Conservation (phyloP, 106 monocot species). For the Chionographis japonica region DNA sequence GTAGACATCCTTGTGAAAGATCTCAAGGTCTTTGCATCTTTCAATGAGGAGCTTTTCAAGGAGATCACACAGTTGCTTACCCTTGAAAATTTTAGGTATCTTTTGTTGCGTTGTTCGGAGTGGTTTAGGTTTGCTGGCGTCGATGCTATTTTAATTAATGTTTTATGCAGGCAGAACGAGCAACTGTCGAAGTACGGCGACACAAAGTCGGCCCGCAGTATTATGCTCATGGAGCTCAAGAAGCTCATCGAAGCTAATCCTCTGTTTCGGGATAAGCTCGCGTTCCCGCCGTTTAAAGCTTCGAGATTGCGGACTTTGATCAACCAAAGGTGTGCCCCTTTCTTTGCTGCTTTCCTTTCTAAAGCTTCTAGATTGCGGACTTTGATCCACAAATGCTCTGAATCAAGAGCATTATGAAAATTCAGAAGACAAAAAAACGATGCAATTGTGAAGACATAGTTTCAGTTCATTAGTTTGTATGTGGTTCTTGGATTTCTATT, state of each 20-base stretch:
- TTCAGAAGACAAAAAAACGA: too few relatives aligned
- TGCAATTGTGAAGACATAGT: too few relatives aligned
- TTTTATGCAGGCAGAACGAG: constrained; percentile 77
- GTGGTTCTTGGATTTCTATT: not conserved
- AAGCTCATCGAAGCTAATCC: constrained; percentile 93
- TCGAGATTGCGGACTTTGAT: constrained; percentile 89
- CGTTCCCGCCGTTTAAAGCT: constrained; percentile 84
- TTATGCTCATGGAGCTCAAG: constrained; percentile 87
- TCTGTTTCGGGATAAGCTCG: constrained; percentile 77
- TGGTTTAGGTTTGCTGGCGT: not conserved
- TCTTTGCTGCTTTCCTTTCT: too few relatives aligned
- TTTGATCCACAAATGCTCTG: too few relatives aligned
- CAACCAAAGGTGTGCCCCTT: constrained; percentile 70
- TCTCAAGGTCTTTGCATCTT: constrained; percentile 86
- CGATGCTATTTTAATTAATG: not conserved
- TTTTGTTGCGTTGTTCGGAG: not conserved
- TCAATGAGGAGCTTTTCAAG: constrained; percentile 95
- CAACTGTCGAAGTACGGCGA: constrained; percentile 96
- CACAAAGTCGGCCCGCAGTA: constrained; percentile 85
- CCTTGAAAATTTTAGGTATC: constrained; percentile 88
- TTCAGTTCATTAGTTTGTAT: not conserved
- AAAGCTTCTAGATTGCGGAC: too few relatives aligned
- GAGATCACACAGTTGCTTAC: constrained; percentile 92
- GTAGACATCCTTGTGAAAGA: constrained; percentile 94
- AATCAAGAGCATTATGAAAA: too few relatives aligned